Evolutionary conservation across 495 filamentous ascomycete genomes (phyloP), one percentile per base, ranked within the genome.

Genomic region (Melanomma pulvis-pyrius): DNA sequence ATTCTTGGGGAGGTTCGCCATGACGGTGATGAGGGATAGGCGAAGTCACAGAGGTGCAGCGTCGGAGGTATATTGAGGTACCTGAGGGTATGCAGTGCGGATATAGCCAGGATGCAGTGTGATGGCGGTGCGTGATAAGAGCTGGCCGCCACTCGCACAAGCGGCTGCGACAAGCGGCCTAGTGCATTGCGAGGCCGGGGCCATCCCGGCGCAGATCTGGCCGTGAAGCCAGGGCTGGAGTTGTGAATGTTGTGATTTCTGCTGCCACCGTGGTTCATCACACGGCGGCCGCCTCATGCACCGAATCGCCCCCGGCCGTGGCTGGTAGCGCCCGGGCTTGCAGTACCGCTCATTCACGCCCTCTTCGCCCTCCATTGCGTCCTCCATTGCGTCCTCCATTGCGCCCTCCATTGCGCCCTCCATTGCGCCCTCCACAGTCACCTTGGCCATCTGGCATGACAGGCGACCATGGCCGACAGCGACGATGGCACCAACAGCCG

Each of bases 1-100:
- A 74, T 92, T 93, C 29, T 82, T 57, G 17, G 87, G 88, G 32
- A 90, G 79, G 61, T 19, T 72, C 72, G 61, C 26, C 64, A 63
- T 68, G 44, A 32, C 59, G 53, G 63, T 39, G 32, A 61, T 19
- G 25, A 24, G 25, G 21, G 29, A 60, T n/a, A n/a, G n/a, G n/a
- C n/a, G n/a, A n/a, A n/a, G n/a, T 67, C 63, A 67, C 63, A 67
- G 41, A 49, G 56, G 28, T 28, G 3, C 11, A 19, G 21, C 29
- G 65, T 64, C 52, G 36, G 53, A 65, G 60, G 41, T 32, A 25
- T 44, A 29, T 53, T n/a, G 32, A n/a, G 52, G 49, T 26, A 22
- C 15, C 17, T 26, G 60, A 54, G 60, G 29, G 21, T n/a, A 32
- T 46, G 19, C n/a, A 29, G 55, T 6, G 17, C 32, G 32, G 55